Percentiles rank a stretch among this genome's conserved stretches.
phyloP scores from a whole-genome alignment of 495 filamentous ascomycete species.

The Hypoxylon fuscum region DNA sequence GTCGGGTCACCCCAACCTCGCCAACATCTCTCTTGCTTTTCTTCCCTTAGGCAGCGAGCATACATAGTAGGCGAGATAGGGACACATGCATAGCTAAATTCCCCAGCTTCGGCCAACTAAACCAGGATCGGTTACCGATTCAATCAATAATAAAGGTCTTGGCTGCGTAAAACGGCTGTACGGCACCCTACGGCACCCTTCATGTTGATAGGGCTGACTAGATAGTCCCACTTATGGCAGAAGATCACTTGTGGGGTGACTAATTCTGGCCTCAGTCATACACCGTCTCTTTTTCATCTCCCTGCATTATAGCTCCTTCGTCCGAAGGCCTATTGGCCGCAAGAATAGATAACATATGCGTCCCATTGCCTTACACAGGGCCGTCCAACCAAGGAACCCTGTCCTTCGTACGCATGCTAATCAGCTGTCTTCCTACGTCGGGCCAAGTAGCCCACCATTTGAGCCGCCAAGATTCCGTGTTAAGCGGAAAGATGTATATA shows the following conservation, averaged over 20 bases:
- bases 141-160: slow-evolving; percentile 21
- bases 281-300: slow-evolving; percentile 30
- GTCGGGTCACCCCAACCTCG: neutral
- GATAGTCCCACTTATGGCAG: slow-evolving; percentile 19
- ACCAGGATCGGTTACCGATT: slow-evolving; percentile 24
- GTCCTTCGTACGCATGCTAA: slow-evolving; percentile 26
- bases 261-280: slow-evolving; percentile 36
- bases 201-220: slow-evolving; percentile 39
- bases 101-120: slow-evolving; percentile 18
- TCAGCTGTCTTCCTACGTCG: slow-evolving; percentile 13
- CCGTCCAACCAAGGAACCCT: slow-evolving; percentile 24
- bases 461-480: slow-evolving; percentile 36
- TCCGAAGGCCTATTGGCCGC: slow-evolving; percentile 21
- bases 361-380: slow-evolving; percentile 25
- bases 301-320: slow-evolving; percentile 19
- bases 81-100: slow-evolving; percentile 7
- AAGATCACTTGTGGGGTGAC: slow-evolving; percentile 39
- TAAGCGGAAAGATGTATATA: slow-evolving; percentile 18
- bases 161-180: slow-evolving; percentile 28
- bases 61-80: too few relatives aligned
- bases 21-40: neutral
- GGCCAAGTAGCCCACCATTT: slow-evolving; percentile 30
- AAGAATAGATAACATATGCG: slow-evolving; percentile 24
- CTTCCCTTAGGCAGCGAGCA: slow-evolving; percentile 26
- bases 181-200: too few relatives aligned